A percentile compares a stretch with the other conserved stretches of the same genome.
Conservation (phyloP, 192 early-diverging fungal species). For the Coemansia aciculifera region DNA sequence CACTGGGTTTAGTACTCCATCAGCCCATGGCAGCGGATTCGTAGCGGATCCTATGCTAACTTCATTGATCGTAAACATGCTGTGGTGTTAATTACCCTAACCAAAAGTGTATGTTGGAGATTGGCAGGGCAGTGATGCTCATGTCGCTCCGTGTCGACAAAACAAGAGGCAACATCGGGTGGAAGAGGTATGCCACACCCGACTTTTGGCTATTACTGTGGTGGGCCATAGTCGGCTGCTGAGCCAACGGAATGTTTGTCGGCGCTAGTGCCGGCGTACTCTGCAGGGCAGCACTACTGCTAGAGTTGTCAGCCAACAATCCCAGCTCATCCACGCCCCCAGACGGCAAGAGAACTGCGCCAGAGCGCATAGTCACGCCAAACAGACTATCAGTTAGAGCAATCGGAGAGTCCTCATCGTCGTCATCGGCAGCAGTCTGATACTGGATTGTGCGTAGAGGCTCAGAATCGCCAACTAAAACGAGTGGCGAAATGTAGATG, state of each 20-base stretch:
- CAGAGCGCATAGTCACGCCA: conserved; percentile 11
- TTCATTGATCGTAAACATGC: not conserved
- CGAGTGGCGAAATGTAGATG: conserved; percentile 3
- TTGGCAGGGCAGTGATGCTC: conserved; percentile 18
- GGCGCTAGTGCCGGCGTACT: conserved; percentile 1
- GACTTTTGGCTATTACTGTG: conserved; percentile 6
- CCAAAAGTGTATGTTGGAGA: conserved; percentile 47
- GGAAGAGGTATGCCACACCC: conserved; percentile 33
- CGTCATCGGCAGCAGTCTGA: not conserved
- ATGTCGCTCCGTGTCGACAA: conserved; percentile 41
- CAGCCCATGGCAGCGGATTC: too few species aligned
- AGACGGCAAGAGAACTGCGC: conserved; percentile 29
- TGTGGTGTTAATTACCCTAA: conserved; percentile 1
- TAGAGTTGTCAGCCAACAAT: conserved; percentile 5
- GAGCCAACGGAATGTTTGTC: not conserved
- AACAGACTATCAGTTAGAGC: not conserved
- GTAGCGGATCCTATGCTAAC: too few species aligned
- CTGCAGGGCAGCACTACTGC: not conserved
- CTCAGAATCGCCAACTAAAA: not conserved
- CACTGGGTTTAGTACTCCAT: too few species aligned
- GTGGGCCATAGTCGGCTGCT: not conserved
- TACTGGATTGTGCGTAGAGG: not conserved
- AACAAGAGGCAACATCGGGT: conserved; percentile 39
- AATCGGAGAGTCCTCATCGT: not conserved
- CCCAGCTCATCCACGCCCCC: conserved; percentile 27